A percentile compares a stretch with the other conserved stretches of the same genome.
Conservation (phyloP, 2,329 filamentous ascomycete species). For the Aspergillus tamarii region DNA sequence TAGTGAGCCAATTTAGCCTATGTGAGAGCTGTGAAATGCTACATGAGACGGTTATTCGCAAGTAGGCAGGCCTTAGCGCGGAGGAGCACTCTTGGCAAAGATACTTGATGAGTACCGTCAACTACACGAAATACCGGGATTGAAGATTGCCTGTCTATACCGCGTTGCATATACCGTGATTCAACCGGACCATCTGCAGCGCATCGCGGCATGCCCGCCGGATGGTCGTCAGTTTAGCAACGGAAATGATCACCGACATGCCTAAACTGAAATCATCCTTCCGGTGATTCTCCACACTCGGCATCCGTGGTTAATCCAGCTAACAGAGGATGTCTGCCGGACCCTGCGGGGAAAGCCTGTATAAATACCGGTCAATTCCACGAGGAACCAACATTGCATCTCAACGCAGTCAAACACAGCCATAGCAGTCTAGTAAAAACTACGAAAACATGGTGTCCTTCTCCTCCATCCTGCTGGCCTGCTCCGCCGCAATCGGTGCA, state of each 20-base stretch:
- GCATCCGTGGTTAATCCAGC: neutral
- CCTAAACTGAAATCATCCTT: neutral
- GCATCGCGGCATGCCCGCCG: neutral
- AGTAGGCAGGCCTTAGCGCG: too few relatives aligned
- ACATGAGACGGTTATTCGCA: neutral
- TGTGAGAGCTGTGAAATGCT: neutral
- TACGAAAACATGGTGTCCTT: constrained; percentile 31
- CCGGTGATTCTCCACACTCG: neutral
- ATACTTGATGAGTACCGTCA: neutral
- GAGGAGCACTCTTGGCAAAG: neutral
- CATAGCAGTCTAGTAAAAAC: neutral
- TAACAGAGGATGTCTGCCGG: neutral
- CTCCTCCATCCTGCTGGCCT: constrained; percentile 26
- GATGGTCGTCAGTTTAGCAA: neutral
- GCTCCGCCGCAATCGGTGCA: constrained; percentile 24
- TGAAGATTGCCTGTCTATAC: neutral
- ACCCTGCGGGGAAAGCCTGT: neutral
- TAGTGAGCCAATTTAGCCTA: constrained; percentile 4
- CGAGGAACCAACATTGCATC: neutral
- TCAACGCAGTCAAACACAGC: neutral
- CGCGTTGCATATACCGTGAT: neutral
- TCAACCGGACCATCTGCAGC: neutral
- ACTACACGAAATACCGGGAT: neutral
- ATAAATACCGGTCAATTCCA: neutral
- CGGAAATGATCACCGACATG: neutral